Conservation (phyloP, 305 asterid genomes). For the Withania somnifera region DNA sequence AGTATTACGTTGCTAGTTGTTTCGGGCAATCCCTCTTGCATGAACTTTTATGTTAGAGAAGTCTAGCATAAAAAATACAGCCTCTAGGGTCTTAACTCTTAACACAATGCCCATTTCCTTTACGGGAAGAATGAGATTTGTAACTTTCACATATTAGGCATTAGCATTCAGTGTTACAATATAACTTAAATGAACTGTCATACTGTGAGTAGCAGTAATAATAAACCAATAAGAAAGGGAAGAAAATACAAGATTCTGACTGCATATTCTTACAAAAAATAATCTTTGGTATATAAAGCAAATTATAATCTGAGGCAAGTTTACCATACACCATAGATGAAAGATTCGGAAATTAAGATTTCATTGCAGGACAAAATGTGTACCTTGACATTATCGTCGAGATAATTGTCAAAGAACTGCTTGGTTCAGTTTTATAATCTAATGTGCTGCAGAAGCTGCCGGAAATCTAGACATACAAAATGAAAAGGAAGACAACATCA, state of each 20-base stretch:
- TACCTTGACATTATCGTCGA: conserved; percentile 74
- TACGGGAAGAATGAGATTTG: background rate
- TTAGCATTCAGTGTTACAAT: background rate
- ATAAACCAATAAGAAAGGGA: background rate
- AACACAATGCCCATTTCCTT: background rate
- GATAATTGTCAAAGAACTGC: conserved; percentile 30
- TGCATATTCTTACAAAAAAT: background rate
- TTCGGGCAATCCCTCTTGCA: too few relatives aligned
- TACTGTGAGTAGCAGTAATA: background rate
- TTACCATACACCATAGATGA: background rate
- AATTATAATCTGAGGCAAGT: conserved; percentile 3
- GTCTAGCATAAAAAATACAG: too few relatives aligned
- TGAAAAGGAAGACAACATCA: background rate
- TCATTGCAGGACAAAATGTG: background rate
- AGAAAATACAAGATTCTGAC: background rate
- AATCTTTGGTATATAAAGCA: background rate
- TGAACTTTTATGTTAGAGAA: too few relatives aligned
- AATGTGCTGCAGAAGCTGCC: conserved; percentile 36
- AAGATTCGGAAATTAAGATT: background rate
- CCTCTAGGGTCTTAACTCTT: background rate
- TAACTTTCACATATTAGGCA: background rate
- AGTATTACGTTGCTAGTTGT: too few relatives aligned
- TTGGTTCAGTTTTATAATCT: conserved; percentile 36
- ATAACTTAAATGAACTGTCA: background rate
- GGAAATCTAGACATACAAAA: conserved; percentile 34